These are phyloP conservation scores for Cystobasidium slooffiae DNA, from an alignment of 1,284 basidiomycete genomes.

Conservation along the genomic window DNA sequence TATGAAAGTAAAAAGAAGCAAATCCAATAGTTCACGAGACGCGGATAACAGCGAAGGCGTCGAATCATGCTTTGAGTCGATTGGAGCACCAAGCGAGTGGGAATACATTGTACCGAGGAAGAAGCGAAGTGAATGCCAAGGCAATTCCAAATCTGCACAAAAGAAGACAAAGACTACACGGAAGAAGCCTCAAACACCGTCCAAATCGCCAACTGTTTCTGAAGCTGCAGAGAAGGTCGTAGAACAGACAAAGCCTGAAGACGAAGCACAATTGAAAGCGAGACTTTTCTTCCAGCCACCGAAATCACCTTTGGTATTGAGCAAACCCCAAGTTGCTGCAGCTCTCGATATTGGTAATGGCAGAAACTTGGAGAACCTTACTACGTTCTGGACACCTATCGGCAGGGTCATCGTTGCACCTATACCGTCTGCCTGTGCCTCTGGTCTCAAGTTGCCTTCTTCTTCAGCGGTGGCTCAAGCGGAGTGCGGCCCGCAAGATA, in stretches of 20 bases:
- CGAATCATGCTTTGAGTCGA: constrained; percentile 15
- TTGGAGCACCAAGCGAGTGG: background rate
- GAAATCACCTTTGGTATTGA: background rate
- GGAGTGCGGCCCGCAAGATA: background rate
- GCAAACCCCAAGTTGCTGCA: background rate
- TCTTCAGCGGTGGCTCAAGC: background rate
- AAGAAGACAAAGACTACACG: background rate
- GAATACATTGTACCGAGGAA: background rate
- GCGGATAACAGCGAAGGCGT: constrained; percentile 9
- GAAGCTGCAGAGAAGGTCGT: too few species aligned
- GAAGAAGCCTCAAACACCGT: background rate
- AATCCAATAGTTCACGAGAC: background rate
- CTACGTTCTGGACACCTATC: constrained; percentile 21
- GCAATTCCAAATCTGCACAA: background rate
- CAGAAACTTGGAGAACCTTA: background rate
- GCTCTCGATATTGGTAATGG: background rate
- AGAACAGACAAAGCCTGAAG: background rate
- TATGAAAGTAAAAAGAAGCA: background rate
- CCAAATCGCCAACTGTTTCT: too few species aligned
- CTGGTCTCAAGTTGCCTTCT: background rate
- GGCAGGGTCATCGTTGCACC: constrained; percentile 14
- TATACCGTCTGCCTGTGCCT: background rate
- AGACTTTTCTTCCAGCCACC: background rate
- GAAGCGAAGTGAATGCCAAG: background rate
- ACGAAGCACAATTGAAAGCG: background rate